These are phyloP conservation scores for Ophiocordyceps australis DNA, from an alignment of 2,329 filamentous ascomycete genomes.

Conservation along the genomic window DNA sequence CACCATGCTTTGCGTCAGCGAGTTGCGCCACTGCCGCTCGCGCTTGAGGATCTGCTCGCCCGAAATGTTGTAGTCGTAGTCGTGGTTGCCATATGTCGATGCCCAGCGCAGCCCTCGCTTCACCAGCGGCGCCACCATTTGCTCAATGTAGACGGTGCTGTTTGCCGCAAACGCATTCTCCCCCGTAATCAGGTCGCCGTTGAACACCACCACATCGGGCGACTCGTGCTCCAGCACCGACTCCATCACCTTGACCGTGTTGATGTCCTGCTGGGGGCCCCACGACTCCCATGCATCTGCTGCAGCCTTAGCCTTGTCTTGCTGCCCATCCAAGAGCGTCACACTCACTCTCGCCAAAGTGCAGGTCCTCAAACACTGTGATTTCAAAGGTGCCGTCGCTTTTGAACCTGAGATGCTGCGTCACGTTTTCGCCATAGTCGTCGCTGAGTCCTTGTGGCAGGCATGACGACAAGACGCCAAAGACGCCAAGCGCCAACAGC, in stretches of 20 bases:
- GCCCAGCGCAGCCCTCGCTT: conserved; percentile 39
- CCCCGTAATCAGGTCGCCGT: conserved; percentile 54
- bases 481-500: too few species aligned
- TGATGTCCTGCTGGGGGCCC: conserved; percentile 33
- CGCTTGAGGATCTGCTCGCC: conserved; percentile 22
- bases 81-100: conserved; percentile 56
- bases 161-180: conserved; percentile 41
- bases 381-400: conserved; percentile 29
- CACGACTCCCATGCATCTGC: conserved; percentile 24
- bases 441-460: too few species aligned
- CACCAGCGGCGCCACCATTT: conserved; percentile 39
- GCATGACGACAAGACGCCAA: too few species aligned
- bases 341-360: conserved; percentile 47
- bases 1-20: conserved; percentile 22
- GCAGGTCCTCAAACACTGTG: conserved; percentile 49
- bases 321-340: background rate
- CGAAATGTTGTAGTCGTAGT: conserved; percentile 39
- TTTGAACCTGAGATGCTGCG: conserved; percentile 13
- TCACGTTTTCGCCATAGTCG: background rate
- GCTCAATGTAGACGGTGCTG: conserved; percentile 35
- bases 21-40: conserved; percentile 18
- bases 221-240: conserved; percentile 36
- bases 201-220: conserved; percentile 46
- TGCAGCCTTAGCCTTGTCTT: background rate
- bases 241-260: conserved; percentile 36